Conservation (phyloP, 441 rosid species). For the Metrosideros polymorpha region DNA sequence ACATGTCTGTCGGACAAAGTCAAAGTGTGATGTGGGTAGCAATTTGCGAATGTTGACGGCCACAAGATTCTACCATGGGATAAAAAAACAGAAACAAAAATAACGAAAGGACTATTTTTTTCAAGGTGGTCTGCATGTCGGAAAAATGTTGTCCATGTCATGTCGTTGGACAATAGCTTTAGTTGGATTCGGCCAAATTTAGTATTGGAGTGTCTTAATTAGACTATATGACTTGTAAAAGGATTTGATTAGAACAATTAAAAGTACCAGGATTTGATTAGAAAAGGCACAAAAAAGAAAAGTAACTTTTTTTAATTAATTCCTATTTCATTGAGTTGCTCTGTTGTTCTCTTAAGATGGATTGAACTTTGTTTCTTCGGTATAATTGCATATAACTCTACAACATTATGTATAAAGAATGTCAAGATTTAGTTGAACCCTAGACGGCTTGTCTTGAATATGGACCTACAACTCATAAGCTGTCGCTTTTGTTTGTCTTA, state of each 20-base stretch:
- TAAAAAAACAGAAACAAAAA: not conserved
- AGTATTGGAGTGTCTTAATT: not conserved
- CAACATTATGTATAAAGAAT: not conserved
- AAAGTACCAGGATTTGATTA: not conserved
- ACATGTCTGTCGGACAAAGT: not conserved
- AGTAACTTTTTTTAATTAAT: not conserved
- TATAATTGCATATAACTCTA: not conserved
- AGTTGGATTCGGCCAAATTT: not conserved
- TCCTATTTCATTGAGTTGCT: not conserved
- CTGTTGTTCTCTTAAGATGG: not conserved
- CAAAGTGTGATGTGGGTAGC: not conserved
- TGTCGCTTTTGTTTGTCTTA: not conserved
- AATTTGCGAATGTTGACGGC: not conserved
- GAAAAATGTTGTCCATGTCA: not conserved
- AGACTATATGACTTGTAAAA: not conserved
- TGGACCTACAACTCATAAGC: not conserved
- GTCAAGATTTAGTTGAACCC: not conserved
- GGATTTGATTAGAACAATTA: not conserved
- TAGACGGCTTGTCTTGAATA: not conserved
- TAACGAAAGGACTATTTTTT: too few relatives aligned
- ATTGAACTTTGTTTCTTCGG: not conserved
- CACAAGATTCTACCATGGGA: not conserved
- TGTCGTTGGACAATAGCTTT: not conserved
- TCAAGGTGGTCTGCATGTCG: not conserved
- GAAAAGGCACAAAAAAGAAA: not conserved